A percentile compares a stretch with the other conserved stretches of the same genome.
These are phyloP conservation scores for Carex scoparia DNA, from an alignment of 176 grass and related monocot species.

Conservation along the genomic window DNA sequence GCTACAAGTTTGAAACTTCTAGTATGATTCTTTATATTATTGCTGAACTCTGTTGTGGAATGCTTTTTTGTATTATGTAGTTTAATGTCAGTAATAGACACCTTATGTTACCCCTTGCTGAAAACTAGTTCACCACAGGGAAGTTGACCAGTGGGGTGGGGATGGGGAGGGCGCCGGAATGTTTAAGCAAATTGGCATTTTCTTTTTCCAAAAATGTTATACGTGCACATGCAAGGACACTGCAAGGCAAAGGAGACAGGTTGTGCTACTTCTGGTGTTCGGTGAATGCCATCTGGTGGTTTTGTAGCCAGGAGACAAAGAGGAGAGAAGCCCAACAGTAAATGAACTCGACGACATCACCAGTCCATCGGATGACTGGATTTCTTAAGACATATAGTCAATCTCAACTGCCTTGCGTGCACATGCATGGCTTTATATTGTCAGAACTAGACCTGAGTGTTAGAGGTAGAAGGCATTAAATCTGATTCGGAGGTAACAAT, in stretches of 20 bases:
- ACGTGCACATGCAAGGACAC: not conserved
- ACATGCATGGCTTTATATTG: not conserved
- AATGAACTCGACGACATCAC: no score
- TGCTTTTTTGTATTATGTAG: not conserved
- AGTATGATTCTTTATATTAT: not conserved
- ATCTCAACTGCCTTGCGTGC: no score
- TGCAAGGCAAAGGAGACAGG: not conserved
- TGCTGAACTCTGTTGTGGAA: not conserved
- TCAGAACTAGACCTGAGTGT: not conserved
- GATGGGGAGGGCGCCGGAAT: no score
- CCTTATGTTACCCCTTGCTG: not conserved
- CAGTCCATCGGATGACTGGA: no score
- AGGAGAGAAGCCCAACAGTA: not conserved
- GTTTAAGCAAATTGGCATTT: no score
- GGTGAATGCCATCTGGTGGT: not conserved
- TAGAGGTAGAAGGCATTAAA: not conserved
- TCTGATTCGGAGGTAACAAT: no score
- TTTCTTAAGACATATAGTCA: no score
- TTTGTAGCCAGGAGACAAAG: not conserved
- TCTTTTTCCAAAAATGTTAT: no score
- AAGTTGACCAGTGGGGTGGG: not conserved
- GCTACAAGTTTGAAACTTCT: not conserved
- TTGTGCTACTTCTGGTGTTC: not conserved
- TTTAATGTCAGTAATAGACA: not conserved
- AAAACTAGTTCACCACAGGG: not conserved